Evolutionary conservation across 441 rosid species (phyloP).

Genomic region (Francoa sonchifolia): DNA sequence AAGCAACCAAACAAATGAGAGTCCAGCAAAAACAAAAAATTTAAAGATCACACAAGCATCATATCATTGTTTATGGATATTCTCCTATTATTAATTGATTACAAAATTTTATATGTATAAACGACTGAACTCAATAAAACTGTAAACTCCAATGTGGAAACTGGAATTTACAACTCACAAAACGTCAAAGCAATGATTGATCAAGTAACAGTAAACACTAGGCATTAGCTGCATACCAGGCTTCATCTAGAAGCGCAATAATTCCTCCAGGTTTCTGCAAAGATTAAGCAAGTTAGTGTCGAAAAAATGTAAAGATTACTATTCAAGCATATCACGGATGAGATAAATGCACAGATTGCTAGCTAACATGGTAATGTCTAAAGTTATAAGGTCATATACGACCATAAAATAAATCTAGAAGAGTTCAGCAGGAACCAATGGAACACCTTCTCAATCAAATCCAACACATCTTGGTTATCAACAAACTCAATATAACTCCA

Average conservation of each 20-base stretch:
- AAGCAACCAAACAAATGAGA: conserved; percentile 20
- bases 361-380: no score
- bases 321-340: no score
- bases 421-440: conserved; percentile 1
- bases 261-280: conserved; percentile 99
- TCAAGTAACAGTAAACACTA: conserved; percentile 8
- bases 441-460: conserved; percentile 87
- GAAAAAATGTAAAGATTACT: no score
- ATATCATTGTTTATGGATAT: neutral
- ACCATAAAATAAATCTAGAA: neutral
- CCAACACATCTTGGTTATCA: conserved; percentile 98
- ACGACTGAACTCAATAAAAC: no score
- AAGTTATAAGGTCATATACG: no score
- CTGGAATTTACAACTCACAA: neutral
- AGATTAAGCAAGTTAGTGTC: conserved; percentile 11
- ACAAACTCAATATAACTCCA: conserved; percentile 97
- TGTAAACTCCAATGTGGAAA: neutral
- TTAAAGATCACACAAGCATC: conserved; percentile 7
- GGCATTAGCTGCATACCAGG: conserved; percentile 54
- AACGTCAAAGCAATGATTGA: conserved; percentile 5
- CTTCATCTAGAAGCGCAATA: conserved; percentile 97
- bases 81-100: conserved; percentile 5
- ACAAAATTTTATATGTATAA: neutral
- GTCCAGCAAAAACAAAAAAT: conserved; percentile 12
- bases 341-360: no score